Percentiles rank a stretch among this genome's conserved stretches.
Conservation (phyloP, 768 basidiomycete species). For the Naematelia aurantialba region DNA sequence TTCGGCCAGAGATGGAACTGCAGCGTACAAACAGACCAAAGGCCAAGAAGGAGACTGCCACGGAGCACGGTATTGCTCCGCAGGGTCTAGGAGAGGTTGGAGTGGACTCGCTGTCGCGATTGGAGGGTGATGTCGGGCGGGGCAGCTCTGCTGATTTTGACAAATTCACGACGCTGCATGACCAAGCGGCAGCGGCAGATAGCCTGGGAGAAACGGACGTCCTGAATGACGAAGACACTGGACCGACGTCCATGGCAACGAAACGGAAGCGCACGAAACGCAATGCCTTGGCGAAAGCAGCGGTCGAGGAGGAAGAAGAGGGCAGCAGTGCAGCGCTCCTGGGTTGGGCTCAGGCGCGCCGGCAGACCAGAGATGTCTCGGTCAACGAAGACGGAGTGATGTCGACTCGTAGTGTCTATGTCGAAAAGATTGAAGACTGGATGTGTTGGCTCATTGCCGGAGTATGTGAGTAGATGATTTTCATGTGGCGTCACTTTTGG, state of each 20-base stretch:
- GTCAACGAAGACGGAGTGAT: conserved; percentile 6
- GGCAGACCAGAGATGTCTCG: conserved; percentile 7
- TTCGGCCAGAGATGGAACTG: conserved; percentile 4
- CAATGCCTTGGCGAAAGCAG: conserved; percentile 34
- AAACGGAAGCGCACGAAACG: conserved; percentile 28
- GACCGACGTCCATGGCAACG: not conserved
- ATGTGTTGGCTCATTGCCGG: conserved; percentile 94
- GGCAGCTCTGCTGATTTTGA: too few species aligned
- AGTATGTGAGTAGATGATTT: conserved; percentile 61
- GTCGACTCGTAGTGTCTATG: conserved; percentile 32
- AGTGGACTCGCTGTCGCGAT: not conserved
- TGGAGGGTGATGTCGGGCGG: conserved; percentile 2
- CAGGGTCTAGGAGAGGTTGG: too few species aligned
- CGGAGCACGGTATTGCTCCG: not conserved
- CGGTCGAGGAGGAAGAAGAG: conserved; percentile 30
- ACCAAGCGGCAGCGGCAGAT: not conserved
- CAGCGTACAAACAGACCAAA: conserved; percentile 1
- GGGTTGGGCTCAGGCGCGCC: conserved; percentile 24
- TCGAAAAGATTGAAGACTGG: conserved; percentile 91
- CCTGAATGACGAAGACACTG: not conserved
- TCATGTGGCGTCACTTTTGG: too few species aligned
- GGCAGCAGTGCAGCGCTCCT: conserved; percentile 19
- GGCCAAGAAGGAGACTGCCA: not conserved
- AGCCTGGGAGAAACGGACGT: not conserved
- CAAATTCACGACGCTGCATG: not conserved